A percentile compares a stretch with the other conserved stretches of the same genome.
phyloP scores from a whole-genome alignment of 1,284 basidiomycete genomes.

The Ustilago cynodontis region DNA sequence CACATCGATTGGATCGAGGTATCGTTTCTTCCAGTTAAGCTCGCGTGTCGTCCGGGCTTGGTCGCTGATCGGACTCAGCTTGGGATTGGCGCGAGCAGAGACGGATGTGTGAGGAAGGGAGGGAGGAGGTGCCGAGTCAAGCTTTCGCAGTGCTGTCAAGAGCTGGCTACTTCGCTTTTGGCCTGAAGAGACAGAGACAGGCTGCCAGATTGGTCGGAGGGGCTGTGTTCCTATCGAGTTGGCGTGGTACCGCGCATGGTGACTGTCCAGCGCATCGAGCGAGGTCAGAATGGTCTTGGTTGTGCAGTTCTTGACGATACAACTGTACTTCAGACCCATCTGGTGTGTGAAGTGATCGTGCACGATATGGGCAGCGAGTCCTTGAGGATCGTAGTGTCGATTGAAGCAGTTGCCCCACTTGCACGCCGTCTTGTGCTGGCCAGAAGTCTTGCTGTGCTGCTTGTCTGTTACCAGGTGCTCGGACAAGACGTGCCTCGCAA shows the following conservation, averaged over 20 bases:
- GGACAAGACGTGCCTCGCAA: conserved; percentile 29
- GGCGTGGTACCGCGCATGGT: conserved; percentile 27
- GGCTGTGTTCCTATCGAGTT: background rate
- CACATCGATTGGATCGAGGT: conserved; percentile 12
- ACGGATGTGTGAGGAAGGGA: conserved; percentile 15
- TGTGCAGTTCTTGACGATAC: conserved; percentile 19
- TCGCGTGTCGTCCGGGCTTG: background rate
- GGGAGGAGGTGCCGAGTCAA: background rate
- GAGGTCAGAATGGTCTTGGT: conserved; percentile 19
- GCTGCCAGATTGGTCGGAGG: conserved; percentile 23
- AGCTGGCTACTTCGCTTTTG: background rate
- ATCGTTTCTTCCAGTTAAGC: conserved; percentile 7
- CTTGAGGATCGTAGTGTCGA: conserved; percentile 25
- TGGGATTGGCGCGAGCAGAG: conserved; percentile 14
- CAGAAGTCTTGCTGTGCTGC: background rate
- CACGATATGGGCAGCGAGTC: conserved; percentile 30
- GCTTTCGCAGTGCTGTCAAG: conserved; percentile 7
- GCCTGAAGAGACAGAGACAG: background rate
- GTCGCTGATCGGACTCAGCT: background rate
- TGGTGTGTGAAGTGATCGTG: conserved; percentile 35
- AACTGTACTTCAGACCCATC: conserved; percentile 33
- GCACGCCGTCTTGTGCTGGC: conserved; percentile 18
- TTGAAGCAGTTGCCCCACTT: conserved; percentile 39
- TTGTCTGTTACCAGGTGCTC: conserved; percentile 1
- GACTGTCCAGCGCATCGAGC: conserved; percentile 14